Evolutionary conservation across 1,284 basidiomycete genomes (phyloP), one percentile per base, ranked within the genome.

Genomic region (Cutaneotrichosporon sp.): DNA sequence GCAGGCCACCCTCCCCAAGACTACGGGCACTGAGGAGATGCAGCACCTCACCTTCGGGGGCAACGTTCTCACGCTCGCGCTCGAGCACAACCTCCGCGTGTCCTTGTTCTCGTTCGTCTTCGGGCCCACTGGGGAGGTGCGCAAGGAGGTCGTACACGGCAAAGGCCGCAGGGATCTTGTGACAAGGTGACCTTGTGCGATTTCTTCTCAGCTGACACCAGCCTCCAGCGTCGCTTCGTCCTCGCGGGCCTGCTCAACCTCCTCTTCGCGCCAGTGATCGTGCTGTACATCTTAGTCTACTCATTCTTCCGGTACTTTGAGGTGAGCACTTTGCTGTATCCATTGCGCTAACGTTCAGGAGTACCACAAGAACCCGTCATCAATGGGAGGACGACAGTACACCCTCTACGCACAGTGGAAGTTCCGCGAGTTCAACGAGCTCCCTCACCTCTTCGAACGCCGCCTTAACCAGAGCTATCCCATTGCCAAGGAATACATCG

Each of bases 221-320:
- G 94, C 18, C 81, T 99, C 30, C 84, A 85, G 68, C 85, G 90
- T 62, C 86, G 97, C 0, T 91, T 99, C 76, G 87, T 96, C 65
- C 96, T 99, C 78, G 96, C 98, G 90, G 96, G 92, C 18, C 86
- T 96, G 58, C 80, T 98, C 65, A 99, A 99, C 72, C 91, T 91
- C 2, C 86, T 96, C 16, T 94, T 98, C 73, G 92, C 92, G 1
- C 97, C 97, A 0, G 96, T 98, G 81, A 98, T 99, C 72, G 91
- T 99, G 40, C 82, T 95, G n/a, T 99, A 98, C 80, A 86, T 97
- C 52, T 80, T 97, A 52, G 90, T 97, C 86, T 99, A 97, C 79
- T 98, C 94, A 1, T 99, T 99, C 85, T 99, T 99, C 84, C 91
- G 95, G 16, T 99, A 99, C 80, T 99, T 99, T 71, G 96, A 98